Evolutionary conservation across 176 grass and related monocot species (phyloP), one percentile per base, ranked within the genome.

Genomic region (Ensete ventricosum): DNA sequence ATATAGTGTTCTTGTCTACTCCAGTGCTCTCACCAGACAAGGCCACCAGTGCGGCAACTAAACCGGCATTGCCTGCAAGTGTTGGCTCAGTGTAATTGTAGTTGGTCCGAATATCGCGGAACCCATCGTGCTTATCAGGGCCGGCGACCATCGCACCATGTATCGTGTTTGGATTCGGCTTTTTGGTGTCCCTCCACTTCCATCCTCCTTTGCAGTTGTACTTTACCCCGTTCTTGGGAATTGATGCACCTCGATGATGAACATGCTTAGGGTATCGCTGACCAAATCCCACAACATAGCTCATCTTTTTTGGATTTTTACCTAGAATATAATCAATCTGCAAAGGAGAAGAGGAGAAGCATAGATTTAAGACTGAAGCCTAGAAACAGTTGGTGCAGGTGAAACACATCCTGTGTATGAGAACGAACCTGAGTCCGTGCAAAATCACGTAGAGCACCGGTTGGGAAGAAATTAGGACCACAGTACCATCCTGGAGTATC

Each of bases 401-500:
- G 11, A 26, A 29, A 65, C 21, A 11, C 63, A 29, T 26, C 57
- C 34, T 43, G 57, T 1, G 6, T n/a, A 20, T 7, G 11, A 27
- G 19, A 72, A 58, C 53, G 1, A 12, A 69, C 67, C 73, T 75
- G 73, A 19, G 53, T 75, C 25, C 8, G 11, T 2, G 73, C 73
- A 48, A 75, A 75, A 43, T 75, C 25, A 12, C 54, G 53, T 13
- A 75, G 53, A 10, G 34, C 54, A 8, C 13, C 26, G 0, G 73
- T 59, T n/a, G 73, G 19, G 54, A 59, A 75, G 53, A 75, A 75
- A 23, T 75, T 60, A 54, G 73, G 73, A 34, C 73, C 73, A 60
- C 73, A 75, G 43, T 75, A 75, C 73, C 73, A 75, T 48, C 73
- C 73, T 59, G 73, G 73, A 59, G 73, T 48, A 75, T 75, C 73